Percentiles rank a stretch among this genome's conserved stretches.
These are phyloP conservation scores for Cladosporium sp. DNA, from an alignment of 2,329 filamentous ascomycete species.

Conservation along the genomic window DNA sequence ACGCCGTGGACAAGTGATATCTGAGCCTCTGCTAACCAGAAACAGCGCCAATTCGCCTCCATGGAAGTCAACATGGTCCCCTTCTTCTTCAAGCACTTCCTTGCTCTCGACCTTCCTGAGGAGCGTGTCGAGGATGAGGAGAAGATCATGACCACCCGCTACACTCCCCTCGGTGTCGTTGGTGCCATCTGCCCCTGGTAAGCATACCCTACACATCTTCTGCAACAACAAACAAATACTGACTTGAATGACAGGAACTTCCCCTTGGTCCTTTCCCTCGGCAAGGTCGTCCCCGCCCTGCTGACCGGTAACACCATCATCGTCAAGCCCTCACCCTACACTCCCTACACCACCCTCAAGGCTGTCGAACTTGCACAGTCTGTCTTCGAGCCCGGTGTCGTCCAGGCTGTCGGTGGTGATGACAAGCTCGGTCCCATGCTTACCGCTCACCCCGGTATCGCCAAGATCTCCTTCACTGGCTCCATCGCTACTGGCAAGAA, in stretches of 20 bases:
- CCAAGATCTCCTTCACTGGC: constrained; percentile 66
- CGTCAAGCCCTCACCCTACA: constrained; percentile 50
- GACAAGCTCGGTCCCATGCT: constrained; percentile 61
- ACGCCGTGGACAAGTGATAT: neutral
- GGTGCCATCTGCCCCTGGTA: constrained; percentile 47
- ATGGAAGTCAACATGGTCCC: constrained; percentile 41
- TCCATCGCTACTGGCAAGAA: constrained; percentile 61
- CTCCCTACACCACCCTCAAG: constrained; percentile 61
- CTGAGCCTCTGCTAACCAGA: constrained; percentile 19
- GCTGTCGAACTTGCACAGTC: constrained; percentile 58
- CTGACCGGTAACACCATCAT: constrained; percentile 49
- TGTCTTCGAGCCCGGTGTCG: constrained; percentile 63
- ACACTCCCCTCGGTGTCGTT: constrained; percentile 50
- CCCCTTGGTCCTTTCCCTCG: constrained; percentile 53
- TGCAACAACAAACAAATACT: neutral
- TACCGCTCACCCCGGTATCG: constrained; percentile 59
- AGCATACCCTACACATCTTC: neutral
- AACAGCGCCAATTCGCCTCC: constrained; percentile 42
- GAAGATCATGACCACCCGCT: constrained; percentile 49
- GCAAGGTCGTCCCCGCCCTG: constrained; percentile 59
- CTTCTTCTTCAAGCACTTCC: constrained; percentile 42
- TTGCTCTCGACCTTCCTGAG: constrained; percentile 38
- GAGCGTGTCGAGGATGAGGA: constrained; percentile 49
- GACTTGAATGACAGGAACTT: constrained; percentile 41
- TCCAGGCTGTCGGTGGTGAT: constrained; percentile 61